Evolutionary conservation across 257 asterid species (phyloP).

Genomic region (Nemophila menziesii): DNA sequence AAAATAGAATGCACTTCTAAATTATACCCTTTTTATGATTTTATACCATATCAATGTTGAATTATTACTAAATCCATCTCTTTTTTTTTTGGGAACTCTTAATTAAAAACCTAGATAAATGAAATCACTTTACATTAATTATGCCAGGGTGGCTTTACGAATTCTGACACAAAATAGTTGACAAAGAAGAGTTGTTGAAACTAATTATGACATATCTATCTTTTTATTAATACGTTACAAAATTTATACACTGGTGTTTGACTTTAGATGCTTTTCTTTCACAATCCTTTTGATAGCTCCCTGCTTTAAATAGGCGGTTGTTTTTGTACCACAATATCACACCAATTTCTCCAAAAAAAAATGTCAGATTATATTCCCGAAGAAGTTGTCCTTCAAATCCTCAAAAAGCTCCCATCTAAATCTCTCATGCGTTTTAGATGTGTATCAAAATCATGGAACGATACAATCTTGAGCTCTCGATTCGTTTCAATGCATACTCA

Average conservation of each 20-base stretch:
- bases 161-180: neutral
- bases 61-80: too few species aligned
- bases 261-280: too few species aligned
- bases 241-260: neutral
- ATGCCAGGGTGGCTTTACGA: neutral
- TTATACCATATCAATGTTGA: too few species aligned
- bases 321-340: too few species aligned
- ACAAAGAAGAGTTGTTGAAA: neutral
- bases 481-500: conserved; percentile 7
- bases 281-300: too few species aligned
- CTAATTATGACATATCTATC: neutral
- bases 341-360: neutral
- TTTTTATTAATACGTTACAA: neutral
- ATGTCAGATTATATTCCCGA: conserved; percentile 6
- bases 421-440: conserved; percentile 11
- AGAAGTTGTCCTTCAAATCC: conserved; percentile 8
- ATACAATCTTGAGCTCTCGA: conserved; percentile 2
- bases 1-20: too few species aligned
- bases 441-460: conserved; percentile 13
- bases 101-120: too few species aligned
- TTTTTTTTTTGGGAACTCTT: too few species aligned
- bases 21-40: too few species aligned
- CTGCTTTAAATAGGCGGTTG: too few species aligned
- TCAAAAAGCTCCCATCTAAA: conserved; percentile 4
- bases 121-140: neutral